Conservation (phyloP, 1,139 yeast species). For the Meyerozyma carpophila region DNA sequence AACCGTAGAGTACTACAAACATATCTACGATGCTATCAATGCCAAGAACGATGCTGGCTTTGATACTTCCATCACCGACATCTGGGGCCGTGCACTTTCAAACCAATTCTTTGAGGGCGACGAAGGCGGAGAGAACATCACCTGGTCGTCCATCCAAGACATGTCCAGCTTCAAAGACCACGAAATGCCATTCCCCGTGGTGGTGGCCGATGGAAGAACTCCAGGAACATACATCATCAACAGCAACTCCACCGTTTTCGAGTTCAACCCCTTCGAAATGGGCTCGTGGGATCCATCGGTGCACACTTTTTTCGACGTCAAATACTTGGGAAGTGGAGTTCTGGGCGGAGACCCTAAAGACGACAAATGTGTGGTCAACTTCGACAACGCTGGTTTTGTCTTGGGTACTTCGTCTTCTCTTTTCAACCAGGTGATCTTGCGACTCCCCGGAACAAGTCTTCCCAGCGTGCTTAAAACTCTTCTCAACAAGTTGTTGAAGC, state of each 20-base stretch:
- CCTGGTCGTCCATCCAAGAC: slow-evolving; percentile 59
- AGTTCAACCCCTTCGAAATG: slow-evolving; percentile 75
- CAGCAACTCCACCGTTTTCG: slow-evolving; percentile 70
- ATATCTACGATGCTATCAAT: slow-evolving; percentile 48
- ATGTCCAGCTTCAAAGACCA: slow-evolving; percentile 48
- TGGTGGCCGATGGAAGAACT: slow-evolving; percentile 72
- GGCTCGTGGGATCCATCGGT: slow-evolving; percentile 88
- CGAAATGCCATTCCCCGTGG: slow-evolving; percentile 79
- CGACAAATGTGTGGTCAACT: slow-evolving; percentile 27
- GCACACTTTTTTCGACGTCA: slow-evolving; percentile 58
- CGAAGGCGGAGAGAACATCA: slow-evolving; percentile 54
- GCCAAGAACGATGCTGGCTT: slow-evolving; percentile 73
- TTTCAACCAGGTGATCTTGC: slow-evolving; percentile 25
- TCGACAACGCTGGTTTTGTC: slow-evolving; percentile 41
- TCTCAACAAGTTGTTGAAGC: slow-evolving; percentile 9
- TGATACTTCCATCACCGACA: slow-evolving; percentile 75
- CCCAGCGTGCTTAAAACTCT: slow-evolving; percentile 12
- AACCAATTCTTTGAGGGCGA: slow-evolving; percentile 65
- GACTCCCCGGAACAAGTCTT: slow-evolving; percentile 18
- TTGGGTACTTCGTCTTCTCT: slow-evolving; percentile 44
- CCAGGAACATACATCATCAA: slow-evolving; percentile 57
- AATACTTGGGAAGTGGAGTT: slow-evolving; percentile 69
- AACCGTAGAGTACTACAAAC: slow-evolving; percentile 51
- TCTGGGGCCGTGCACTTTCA: slow-evolving; percentile 87
- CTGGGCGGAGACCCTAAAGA: slow-evolving; percentile 48